These are phyloP conservation scores for Fusarium clavum DNA, from an alignment of 2,329 filamentous ascomycete species.

Conservation along the genomic window DNA sequence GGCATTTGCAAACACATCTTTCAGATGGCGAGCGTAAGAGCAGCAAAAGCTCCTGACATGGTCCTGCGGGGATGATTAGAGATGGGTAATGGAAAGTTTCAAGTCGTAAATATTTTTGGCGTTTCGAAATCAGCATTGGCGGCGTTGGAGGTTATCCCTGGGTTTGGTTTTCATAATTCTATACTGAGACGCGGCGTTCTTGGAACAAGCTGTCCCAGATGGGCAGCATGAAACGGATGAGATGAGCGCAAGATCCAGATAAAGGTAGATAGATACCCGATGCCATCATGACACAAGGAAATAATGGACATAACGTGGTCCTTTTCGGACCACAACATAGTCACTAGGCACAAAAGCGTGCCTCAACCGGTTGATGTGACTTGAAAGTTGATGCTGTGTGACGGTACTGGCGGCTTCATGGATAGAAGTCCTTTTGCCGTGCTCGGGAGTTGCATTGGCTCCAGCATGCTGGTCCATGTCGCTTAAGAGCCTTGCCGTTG, in stretches of 20 bases:
- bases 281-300: conserved; percentile 20
- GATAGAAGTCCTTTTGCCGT: not conserved
- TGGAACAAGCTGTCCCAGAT: conserved; percentile 12
- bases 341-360: not conserved
- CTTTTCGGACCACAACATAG: not conserved
- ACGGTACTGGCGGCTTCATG: not conserved
- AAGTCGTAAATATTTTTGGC: conserved; percentile 10
- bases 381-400: not conserved
- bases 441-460: not conserved
- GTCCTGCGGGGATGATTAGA: not conserved
- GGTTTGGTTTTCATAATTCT: conserved; percentile 12
- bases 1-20: conserved; percentile 59
- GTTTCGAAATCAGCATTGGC: conserved; percentile 21
- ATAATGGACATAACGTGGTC: not conserved
- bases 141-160: conserved; percentile 25
- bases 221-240: conserved; percentile 18
- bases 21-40: conserved; percentile 30
- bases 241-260: conserved; percentile 19
- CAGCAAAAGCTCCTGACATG: conserved; percentile 30
- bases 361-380: not conserved
- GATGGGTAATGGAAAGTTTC: not conserved
- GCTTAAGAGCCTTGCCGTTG: not conserved
- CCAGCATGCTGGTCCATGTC: not conserved
- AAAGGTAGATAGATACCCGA: conserved; percentile 38
- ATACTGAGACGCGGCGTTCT: conserved; percentile 18